phyloP scores from a whole-genome alignment of 1,284 basidiomycete genomes.

The Ganoderma lingzhi region DNA sequence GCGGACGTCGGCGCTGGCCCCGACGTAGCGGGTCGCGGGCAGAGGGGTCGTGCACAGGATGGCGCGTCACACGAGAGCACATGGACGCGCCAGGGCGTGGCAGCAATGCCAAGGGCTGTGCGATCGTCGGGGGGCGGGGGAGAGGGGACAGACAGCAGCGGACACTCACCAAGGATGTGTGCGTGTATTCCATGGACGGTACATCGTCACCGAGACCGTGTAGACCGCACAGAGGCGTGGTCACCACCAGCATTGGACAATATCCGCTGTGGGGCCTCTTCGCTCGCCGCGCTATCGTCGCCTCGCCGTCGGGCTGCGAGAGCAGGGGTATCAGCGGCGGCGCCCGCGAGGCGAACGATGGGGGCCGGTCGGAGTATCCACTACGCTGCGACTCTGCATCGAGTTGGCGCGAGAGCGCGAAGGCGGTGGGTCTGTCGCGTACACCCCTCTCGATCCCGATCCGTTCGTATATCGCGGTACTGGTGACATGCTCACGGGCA shows the following conservation, averaged over 20 bases:
- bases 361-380: constrained; percentile 32
- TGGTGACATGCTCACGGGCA: constrained; percentile 29
- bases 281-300: constrained; percentile 6
- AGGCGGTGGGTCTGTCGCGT: constrained; percentile 26
- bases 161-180: constrained; percentile 34
- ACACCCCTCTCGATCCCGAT: constrained; percentile 30
- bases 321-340: constrained; percentile 33
- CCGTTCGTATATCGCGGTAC: constrained; percentile 30
- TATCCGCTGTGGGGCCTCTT: constrained; percentile 18
- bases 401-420: constrained; percentile 29
- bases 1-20: constrained; percentile 22
- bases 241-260: constrained; percentile 21
- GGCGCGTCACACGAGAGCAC: constrained; percentile 14
- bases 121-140: not conserved
- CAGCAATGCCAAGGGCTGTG: constrained; percentile 9
- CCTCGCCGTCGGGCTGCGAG: constrained; percentile 18
- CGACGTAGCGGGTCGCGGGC: constrained; percentile 2
- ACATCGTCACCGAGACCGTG: constrained; percentile 27
- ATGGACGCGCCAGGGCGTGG: constrained; percentile 1
- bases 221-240: constrained; percentile 28
- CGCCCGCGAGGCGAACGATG: constrained; percentile 34
- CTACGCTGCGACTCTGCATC: constrained; percentile 28
- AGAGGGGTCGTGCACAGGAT: not conserved
- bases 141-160: not conserved
- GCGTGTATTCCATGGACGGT: constrained; percentile 25